A percentile compares a stretch with the other conserved stretches of the same genome.
Conservation (phyloP, 208 protist species). For the Naegleria fowleri region DNA sequence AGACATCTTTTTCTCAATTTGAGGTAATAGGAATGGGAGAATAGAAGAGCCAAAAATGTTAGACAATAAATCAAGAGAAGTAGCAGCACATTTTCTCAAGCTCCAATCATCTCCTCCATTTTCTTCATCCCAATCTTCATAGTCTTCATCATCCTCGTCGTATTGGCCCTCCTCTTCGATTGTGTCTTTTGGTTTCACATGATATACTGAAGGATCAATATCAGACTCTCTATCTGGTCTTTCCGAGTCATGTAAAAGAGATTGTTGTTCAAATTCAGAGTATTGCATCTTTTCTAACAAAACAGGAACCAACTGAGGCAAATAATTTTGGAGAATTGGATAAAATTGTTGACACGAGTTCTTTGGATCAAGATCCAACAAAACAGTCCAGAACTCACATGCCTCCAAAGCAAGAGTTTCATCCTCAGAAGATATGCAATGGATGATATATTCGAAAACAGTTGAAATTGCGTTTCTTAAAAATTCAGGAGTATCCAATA, state of each 20-base stretch:
- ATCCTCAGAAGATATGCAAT: background rate
- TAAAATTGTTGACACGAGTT: constrained; percentile 4
- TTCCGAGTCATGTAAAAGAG: background rate
- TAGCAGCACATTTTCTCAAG: constrained; percentile 73
- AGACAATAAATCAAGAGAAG: constrained; percentile 71
- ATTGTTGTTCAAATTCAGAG: background rate
- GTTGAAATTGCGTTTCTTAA: background rate
- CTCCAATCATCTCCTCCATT: constrained; percentile 80
- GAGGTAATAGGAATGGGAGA: constrained; percentile 61
- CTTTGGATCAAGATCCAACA: background rate
- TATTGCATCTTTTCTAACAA: background rate
- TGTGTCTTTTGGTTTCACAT: background rate
- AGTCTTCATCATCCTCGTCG: constrained; percentile 59
- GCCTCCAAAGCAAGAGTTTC: background rate
- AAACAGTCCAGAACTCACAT: constrained; percentile 20
- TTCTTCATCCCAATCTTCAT: constrained; percentile 52
- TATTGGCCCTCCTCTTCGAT: constrained; percentile 63
- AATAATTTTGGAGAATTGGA: background rate
- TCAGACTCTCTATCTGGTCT: constrained; percentile 2
- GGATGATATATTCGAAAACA: constrained; percentile 12
- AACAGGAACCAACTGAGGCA: background rate
- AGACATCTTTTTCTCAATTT: constrained; percentile 68
- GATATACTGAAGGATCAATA: background rate
- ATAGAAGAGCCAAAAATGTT: constrained; percentile 69
- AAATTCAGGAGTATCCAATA: background rate